Evolutionary conservation across 768 basidiomycete genomes (phyloP).

Genomic region (Chlorophyllum brunneum): DNA sequence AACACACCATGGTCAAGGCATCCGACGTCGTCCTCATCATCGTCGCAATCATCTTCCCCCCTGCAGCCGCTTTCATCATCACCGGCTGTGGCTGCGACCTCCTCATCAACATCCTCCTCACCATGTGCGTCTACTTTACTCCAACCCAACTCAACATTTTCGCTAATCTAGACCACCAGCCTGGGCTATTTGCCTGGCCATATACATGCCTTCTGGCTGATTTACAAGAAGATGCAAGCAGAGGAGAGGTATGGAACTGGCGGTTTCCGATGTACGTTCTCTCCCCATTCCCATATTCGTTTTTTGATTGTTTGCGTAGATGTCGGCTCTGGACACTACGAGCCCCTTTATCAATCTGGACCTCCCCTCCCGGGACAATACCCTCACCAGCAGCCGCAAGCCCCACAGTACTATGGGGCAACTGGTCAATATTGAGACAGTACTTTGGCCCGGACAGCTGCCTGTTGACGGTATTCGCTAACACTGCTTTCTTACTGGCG

Average conservation of each 20-base stretch:
- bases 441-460: neutral
- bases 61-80: constrained; percentile 73
- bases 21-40: constrained; percentile 81
- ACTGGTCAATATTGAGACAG: constrained; percentile 25
- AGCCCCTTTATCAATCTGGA: constrained; percentile 32
- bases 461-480: neutral
- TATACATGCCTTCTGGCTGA: constrained; percentile 83
- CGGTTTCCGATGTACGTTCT: constrained; percentile 67
- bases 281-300: neutral
- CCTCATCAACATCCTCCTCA: constrained; percentile 78
- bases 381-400: constrained; percentile 18
- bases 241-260: constrained; percentile 78
- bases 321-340: constrained; percentile 38
- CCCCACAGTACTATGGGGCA: constrained; percentile 38
- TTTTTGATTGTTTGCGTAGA: constrained; percentile 23
- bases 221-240: constrained; percentile 87
- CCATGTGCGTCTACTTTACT: constrained; percentile 48
- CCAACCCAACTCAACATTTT: neutral
- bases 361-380: constrained; percentile 12
- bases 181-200: constrained; percentile 77
- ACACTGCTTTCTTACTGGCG: neutral
- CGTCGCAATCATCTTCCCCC: constrained; percentile 78
- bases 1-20: constrained; percentile 43
- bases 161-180: constrained; percentile 27
- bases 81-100: constrained; percentile 85